Evolutionary conservation across 2,329 filamentous ascomycete genomes (phyloP), one percentile per base, ranked within the genome.

Genomic region (Leptodontidium sp.): DNA sequence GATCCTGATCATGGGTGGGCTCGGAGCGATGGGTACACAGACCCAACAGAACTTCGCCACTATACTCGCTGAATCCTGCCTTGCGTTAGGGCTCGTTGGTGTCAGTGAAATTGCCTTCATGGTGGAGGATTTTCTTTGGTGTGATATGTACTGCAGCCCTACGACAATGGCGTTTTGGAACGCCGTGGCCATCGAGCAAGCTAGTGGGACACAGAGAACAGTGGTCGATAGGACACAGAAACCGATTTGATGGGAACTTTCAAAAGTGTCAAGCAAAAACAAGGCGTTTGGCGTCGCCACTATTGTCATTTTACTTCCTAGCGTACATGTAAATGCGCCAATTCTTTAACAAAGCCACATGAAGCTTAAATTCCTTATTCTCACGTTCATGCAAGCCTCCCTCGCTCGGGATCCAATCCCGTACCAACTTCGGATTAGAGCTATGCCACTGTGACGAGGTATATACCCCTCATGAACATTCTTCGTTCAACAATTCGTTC

Each of bases 91-190:
- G 1, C 8, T 67, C 6, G 40, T 63, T 17, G 59, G 50, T 8
- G 15, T 21, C 9, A 57, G 52, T 2, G 65, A 67, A 1, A 43
- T 67, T 26, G 49, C 35, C 4, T 24, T 24, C 17, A 43, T 59
- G 21, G 38, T 67, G 12, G 55, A 35, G 15, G 68, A 70, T 0
- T 70, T 68, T 9, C 55, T 70, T 9, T 70, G 68, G 68, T 65
- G 12, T 12, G 64, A 65, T 11, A 5, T 24, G 15, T 65, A 65
- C 38, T 58, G 43, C 12, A 59, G 53, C 7, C 40, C 64, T 38
- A 24, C 17, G 17, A 65, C 43, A 14, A 50, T 38, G 24, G 15
- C 52, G 7, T 59, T 65, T 12, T 65, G 64, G 64, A 58, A 29
- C 7, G 26, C 40, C 15, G 64, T 65, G 2, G 64, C 64, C 4